A percentile compares a stretch with the other conserved stretches of the same genome.
Conservation (phyloP, 371 early-diverging fungal genomes). For the Mortierella sp. region DNA sequence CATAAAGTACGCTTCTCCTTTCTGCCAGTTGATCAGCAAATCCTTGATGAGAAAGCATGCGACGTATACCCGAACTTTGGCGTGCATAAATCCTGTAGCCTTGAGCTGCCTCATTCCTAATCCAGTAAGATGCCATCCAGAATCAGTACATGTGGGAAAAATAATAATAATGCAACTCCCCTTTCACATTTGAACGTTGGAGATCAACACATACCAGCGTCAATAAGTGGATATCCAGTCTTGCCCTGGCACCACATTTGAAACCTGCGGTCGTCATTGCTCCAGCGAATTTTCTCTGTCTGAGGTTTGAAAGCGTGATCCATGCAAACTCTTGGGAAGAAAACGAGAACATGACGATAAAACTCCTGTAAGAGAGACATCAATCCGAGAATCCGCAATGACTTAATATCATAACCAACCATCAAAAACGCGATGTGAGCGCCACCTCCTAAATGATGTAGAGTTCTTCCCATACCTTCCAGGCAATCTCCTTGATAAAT, state of each 20-base stretch:
- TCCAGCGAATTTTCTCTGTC: conserved; percentile 57
- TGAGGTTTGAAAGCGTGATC: conserved; percentile 63
- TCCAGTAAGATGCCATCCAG: not conserved
- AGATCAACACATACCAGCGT: conserved; percentile 57
- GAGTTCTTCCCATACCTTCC: conserved; percentile 56
- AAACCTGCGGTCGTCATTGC: conserved; percentile 54
- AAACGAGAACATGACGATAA: conserved; percentile 68
- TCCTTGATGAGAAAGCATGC: conserved; percentile 78
- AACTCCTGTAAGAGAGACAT: conserved; percentile 59
- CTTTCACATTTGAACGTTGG: too few species aligned
- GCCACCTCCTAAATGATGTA: not conserved
- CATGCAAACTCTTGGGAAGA: conserved; percentile 69
- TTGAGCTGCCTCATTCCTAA: conserved; percentile 67
- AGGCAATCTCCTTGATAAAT: conserved; percentile 63
- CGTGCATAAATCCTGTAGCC: conserved; percentile 71
- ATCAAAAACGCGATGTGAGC: not conserved
- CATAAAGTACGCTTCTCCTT: conserved; percentile 73
- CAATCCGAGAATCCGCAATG: too few species aligned
- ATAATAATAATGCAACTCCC: too few species aligned
- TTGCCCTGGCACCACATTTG: conserved; percentile 72
- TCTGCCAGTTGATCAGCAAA: conserved; percentile 75
- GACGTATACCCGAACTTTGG: conserved; percentile 68
- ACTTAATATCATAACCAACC: not conserved
- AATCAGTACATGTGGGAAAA: not conserved
- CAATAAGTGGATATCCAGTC: conserved; percentile 79